phyloP scores from a whole-genome alignment of 2,329 filamentous ascomycete species.

The Calonectria montana region DNA sequence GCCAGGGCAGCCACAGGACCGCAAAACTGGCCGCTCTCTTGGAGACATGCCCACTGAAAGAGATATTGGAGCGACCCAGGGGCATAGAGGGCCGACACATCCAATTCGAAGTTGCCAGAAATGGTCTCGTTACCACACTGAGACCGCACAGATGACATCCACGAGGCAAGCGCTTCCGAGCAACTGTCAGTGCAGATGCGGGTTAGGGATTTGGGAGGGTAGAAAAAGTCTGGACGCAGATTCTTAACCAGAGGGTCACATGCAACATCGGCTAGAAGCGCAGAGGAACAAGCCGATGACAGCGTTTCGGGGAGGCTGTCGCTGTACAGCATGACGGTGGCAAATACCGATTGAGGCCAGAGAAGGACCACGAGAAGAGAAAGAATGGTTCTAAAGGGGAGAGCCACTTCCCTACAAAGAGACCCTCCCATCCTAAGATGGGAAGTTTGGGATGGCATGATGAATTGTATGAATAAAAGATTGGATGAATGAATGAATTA shows the following conservation, averaged over 20 bases:
- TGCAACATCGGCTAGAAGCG: background rate
- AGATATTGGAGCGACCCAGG: background rate
- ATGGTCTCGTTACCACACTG: background rate
- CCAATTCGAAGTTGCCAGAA: background rate
- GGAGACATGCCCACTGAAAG: background rate
- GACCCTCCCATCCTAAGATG: background rate
- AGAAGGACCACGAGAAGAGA: background rate
- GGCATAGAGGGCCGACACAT: background rate
- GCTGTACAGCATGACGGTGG: background rate
- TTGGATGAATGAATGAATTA: too few relatives aligned
- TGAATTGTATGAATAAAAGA: too few relatives aligned
- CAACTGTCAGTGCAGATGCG: background rate
- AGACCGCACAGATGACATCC: background rate
- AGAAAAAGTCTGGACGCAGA: background rate
- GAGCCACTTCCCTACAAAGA: background rate
- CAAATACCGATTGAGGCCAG: background rate
- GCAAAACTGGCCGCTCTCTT: background rate
- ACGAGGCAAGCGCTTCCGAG: background rate
- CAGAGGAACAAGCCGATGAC: background rate
- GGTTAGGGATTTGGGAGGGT: background rate
- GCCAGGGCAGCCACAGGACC: background rate
- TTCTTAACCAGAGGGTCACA: background rate
- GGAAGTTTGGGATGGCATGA: background rate
- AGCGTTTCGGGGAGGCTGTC: background rate
- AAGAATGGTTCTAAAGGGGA: background rate